Evolutionary conservation across 2,329 filamentous ascomycete species (phyloP).

Genomic region (Rugonectria rugulosa): DNA sequence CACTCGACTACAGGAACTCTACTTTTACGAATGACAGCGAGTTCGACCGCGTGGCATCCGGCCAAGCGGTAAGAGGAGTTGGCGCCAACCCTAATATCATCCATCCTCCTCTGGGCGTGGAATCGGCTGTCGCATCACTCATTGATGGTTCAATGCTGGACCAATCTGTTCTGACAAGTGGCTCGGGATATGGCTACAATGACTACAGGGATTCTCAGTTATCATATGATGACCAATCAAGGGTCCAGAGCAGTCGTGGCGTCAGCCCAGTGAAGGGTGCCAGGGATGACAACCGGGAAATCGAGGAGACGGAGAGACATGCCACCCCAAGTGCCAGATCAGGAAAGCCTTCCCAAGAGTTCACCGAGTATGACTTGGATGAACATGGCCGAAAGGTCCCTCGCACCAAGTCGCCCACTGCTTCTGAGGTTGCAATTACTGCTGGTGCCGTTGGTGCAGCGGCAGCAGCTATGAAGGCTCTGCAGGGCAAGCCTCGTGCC

Average conservation of each 20-base stretch:
- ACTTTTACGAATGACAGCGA: slow-evolving; percentile 63
- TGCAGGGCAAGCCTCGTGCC: slow-evolving; percentile 55
- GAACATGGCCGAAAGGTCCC: slow-evolving; percentile 65
- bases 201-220: slow-evolving; percentile 49
- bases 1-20: slow-evolving; percentile 61
- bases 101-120: slow-evolving; percentile 75
- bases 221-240: slow-evolving; percentile 43
- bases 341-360: slow-evolving; percentile 54
- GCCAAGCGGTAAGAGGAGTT: slow-evolving; percentile 74
- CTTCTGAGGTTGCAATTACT: slow-evolving; percentile 65
- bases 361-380: slow-evolving; percentile 64
- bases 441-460: slow-evolving; percentile 62
- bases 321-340: slow-evolving; percentile 50
- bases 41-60: slow-evolving; percentile 66
- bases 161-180: slow-evolving; percentile 72
- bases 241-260: slow-evolving; percentile 44
- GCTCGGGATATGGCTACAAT: slow-evolving; percentile 59
- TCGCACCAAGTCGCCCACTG: slow-evolving; percentile 57
- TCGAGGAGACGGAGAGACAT: slow-evolving; percentile 48
- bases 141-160: slow-evolving; percentile 75
- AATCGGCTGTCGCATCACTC: slow-evolving; percentile 90
- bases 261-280: slow-evolving; percentile 53
- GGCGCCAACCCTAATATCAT: slow-evolving; percentile 80
- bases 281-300: slow-evolving; percentile 48
- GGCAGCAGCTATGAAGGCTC: slow-evolving; percentile 59